Evolutionary conservation across 306 rosid genomes (phyloP).

Genomic region (Prunus padus): DNA sequence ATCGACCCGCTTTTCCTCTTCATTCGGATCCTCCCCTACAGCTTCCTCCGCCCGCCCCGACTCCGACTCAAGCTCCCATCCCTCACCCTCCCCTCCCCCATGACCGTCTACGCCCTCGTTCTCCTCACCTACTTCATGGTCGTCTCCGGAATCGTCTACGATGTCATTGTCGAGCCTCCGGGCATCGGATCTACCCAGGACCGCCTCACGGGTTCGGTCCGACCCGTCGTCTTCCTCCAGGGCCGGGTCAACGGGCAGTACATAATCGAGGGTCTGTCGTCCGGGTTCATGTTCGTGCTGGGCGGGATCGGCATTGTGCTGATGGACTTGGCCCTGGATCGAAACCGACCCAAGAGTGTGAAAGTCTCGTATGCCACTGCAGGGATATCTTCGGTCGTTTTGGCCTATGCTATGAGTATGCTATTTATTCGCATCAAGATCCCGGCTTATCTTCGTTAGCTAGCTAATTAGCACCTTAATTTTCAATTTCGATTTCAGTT

Average conservation of each 20-base stretch:
- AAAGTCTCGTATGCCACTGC: constrained; percentile 82
- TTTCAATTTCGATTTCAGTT: not conserved
- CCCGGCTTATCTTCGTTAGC: constrained; percentile 70
- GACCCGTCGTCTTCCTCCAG: constrained; percentile 79
- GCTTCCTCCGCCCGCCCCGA: constrained; percentile 62
- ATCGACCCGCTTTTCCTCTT: constrained; percentile 43
- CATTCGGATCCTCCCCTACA: constrained; percentile 52
- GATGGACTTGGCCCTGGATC: constrained; percentile 78
- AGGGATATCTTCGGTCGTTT: constrained; percentile 57
- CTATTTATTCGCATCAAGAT: constrained; percentile 92
- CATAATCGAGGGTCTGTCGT: constrained; percentile 84
- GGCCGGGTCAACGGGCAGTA: constrained; percentile 97
- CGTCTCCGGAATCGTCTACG: constrained; percentile 90
- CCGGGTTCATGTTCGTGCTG: constrained; percentile 89
- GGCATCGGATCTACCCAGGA: constrained; percentile 93
- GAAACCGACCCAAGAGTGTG: constrained; percentile 67
- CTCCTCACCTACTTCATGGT: constrained; percentile 97
- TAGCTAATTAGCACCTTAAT: constrained; percentile 16
- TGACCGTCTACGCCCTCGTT: constrained; percentile 65
- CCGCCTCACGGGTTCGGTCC: constrained; percentile 72
- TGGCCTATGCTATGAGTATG: constrained; percentile 90
- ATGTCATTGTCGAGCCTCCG: constrained; percentile 93
- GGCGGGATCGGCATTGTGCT: constrained; percentile 81
- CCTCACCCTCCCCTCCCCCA: constrained; percentile 48
- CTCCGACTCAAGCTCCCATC: constrained; percentile 43